These are phyloP conservation scores for Chaetothyriales sp. DNA, from an alignment of 2,329 filamentous ascomycete genomes.

Conservation along the genomic window DNA sequence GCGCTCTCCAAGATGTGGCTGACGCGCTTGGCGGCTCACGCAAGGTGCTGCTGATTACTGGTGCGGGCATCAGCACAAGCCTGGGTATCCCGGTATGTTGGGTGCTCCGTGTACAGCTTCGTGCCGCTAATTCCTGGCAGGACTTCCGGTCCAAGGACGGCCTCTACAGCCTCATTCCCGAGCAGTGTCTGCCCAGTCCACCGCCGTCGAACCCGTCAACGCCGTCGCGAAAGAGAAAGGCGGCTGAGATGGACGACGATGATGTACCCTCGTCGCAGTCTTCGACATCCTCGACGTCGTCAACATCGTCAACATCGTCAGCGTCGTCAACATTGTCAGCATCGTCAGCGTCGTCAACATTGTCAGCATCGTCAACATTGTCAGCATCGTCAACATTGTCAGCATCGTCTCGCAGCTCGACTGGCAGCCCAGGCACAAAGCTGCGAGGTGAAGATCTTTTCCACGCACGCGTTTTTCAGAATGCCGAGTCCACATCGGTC, in stretches of 20 bases:
- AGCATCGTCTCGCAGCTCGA: conserved; percentile 24
- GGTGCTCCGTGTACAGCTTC: not conserved
- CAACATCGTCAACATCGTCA: no score
- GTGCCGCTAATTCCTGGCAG: conserved; percentile 11
- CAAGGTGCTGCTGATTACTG: conserved; percentile 59
- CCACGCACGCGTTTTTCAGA: conserved; percentile 56
- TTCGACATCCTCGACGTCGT: conserved; percentile 24
- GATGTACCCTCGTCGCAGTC: conserved; percentile 32
- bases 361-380: no score
- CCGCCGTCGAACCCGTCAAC: conserved; percentile 14
- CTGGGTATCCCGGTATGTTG: conserved; percentile 56
- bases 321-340: no score
- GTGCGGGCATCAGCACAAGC: conserved; percentile 62
- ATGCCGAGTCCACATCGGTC: conserved; percentile 53
- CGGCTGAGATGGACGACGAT: conserved; percentile 26
- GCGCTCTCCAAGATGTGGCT: conserved; percentile 51
- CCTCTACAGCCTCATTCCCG: conserved; percentile 57
- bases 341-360: no score
- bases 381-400: conserved; percentile 28
- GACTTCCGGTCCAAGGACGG: conserved; percentile 41
- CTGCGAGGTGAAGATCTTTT: conserved; percentile 61
- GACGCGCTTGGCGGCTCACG: conserved; percentile 50
- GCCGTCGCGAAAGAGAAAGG: conserved; percentile 8
- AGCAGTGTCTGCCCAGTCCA: conserved; percentile 27
- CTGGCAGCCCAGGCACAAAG: conserved; percentile 23